These are phyloP conservation scores for Daldinia bambusicola DNA, from an alignment of 495 filamentous ascomycete genomes.

Conservation along the genomic window DNA sequence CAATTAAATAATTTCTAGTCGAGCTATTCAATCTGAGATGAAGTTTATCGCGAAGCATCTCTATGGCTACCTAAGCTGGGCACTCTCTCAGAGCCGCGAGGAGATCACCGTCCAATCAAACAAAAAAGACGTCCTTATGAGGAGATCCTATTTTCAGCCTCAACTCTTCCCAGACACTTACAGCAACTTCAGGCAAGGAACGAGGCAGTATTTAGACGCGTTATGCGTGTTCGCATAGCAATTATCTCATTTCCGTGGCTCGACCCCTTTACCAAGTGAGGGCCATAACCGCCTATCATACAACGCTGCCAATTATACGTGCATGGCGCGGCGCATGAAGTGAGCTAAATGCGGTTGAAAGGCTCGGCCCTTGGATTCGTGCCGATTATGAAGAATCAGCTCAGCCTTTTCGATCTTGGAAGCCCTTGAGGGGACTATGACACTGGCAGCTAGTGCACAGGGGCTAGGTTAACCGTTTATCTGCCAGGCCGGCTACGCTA, in stretches of 20 bases:
- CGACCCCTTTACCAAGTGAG: slow-evolving; percentile 1
- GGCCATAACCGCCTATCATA: slow-evolving; percentile 9
- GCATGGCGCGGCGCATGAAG: slow-evolving; percentile 23
- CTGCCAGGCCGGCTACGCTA: background rate
- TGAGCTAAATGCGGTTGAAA: slow-evolving; percentile 14
- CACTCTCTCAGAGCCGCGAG: background rate
- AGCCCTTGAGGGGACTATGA: slow-evolving; percentile 18
- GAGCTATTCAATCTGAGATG: slow-evolving; percentile 1
- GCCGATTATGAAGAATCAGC: slow-evolving; percentile 36
- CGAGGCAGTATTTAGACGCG: slow-evolving; percentile 2
- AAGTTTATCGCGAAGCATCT: background rate
- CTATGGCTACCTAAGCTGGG: slow-evolving; percentile 3
- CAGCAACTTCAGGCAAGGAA: slow-evolving; percentile 8
- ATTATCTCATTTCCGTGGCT: background rate
- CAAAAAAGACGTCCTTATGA: slow-evolving; percentile 15
- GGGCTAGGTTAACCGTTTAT: slow-evolving; percentile 7
- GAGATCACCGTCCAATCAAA: slow-evolving; percentile 38
- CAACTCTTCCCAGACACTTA: slow-evolving; percentile 31
- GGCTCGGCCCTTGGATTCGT: slow-evolving; percentile 19
- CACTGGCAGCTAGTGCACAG: slow-evolving; percentile 1
- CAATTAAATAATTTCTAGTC: slow-evolving; percentile 5
- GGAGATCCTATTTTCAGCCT: slow-evolving; percentile 43
- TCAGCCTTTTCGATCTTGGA: slow-evolving; percentile 25
- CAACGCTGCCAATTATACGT: background rate
- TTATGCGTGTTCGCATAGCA: slow-evolving; percentile 12